A percentile compares a stretch with the other conserved stretches of the same genome.
These are phyloP conservation scores for Tylopilus balloui DNA, from an alignment of 768 basidiomycete genomes.

Conservation along the genomic window DNA sequence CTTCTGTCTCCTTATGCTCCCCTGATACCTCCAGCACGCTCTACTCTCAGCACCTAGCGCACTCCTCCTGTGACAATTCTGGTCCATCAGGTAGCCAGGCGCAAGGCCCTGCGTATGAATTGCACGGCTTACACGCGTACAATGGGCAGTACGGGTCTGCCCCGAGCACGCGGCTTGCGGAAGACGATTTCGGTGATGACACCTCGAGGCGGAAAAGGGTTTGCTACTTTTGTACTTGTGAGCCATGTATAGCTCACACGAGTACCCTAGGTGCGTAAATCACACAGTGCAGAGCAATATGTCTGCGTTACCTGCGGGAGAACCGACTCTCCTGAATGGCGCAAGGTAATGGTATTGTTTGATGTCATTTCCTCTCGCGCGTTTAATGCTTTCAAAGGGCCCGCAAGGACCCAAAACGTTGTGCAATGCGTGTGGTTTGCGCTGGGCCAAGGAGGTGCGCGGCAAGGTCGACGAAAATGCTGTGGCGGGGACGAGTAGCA, in stretches of 20 bases:
- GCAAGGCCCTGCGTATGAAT: conserved; percentile 18
- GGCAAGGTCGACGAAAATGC: conserved; percentile 36
- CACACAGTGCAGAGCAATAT: conserved; percentile 56
- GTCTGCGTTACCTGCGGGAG: conserved; percentile 92
- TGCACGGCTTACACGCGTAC: conserved; percentile 14
- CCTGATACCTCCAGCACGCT: conserved; percentile 10
- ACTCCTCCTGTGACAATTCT: conserved; percentile 16
- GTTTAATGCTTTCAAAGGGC: conserved; percentile 47
- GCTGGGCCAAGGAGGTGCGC: conserved; percentile 81
- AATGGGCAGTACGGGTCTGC: conserved; percentile 14
- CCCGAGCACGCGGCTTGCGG: conserved; percentile 14
- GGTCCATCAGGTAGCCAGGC: conserved; percentile 7
- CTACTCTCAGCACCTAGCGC: conserved; percentile 16
- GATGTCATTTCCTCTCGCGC: conserved; percentile 9
- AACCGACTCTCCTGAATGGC: conserved; percentile 97
- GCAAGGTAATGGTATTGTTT: conserved; percentile 53
- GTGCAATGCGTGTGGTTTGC: conserved; percentile 92
- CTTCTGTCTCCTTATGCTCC: conserved; percentile 12
- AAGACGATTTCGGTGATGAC: conserved; percentile 48
- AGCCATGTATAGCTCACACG: conserved; percentile 2
- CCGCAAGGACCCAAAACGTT: conserved; percentile 95
- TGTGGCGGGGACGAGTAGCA: conserved; percentile 20
- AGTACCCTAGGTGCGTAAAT: conserved; percentile 33
- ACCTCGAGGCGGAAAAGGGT: conserved; percentile 64
- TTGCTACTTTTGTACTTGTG: not conserved